phyloP scores from a whole-genome alignment of 768 basidiomycete genomes.

The Collybia nuda region DNA sequence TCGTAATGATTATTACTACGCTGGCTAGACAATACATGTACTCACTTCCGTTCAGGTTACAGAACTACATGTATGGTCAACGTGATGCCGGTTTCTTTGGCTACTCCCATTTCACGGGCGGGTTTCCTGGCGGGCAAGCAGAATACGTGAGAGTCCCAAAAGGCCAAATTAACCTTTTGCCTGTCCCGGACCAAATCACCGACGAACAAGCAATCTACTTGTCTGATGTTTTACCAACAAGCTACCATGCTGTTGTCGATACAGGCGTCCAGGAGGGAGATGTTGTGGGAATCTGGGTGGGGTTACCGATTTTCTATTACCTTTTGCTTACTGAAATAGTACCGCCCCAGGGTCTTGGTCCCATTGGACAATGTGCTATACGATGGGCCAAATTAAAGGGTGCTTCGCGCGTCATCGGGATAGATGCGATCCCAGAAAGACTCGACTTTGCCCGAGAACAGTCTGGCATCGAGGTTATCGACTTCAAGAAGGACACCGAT shows the following conservation, averaged over 20 bases:
- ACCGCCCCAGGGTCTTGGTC: constrained; percentile 52
- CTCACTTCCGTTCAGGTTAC: constrained; percentile 30
- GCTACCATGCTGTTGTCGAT: constrained; percentile 73
- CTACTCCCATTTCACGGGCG: constrained; percentile 71
- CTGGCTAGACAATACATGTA: background rate
- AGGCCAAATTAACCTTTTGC: constrained; percentile 70
- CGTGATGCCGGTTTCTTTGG: constrained; percentile 73
- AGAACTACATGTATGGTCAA: constrained; percentile 63
- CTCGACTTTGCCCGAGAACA: constrained; percentile 46
- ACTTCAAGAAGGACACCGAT: constrained; percentile 51
- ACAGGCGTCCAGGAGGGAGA: constrained; percentile 74
- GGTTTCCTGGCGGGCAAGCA: constrained; percentile 73
- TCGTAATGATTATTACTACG: constrained; percentile 33
- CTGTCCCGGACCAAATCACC: constrained; percentile 61
- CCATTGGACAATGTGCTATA: constrained; percentile 62
- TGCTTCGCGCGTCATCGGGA: constrained; percentile 67
- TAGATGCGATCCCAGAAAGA: constrained; percentile 55
- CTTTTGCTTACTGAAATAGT: background rate
- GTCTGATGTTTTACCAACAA: constrained; percentile 66
- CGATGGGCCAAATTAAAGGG: constrained; percentile 68
- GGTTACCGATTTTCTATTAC: constrained; percentile 14
- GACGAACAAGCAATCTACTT: constrained; percentile 62
- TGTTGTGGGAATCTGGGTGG: constrained; percentile 68
- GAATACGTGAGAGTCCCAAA: constrained; percentile 74
- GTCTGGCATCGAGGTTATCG: constrained; percentile 53